Evolutionary conservation across 306 rosid species (phyloP), one percentile per base, ranked within the genome.

Genomic region (Cicer pinnatifidum): DNA sequence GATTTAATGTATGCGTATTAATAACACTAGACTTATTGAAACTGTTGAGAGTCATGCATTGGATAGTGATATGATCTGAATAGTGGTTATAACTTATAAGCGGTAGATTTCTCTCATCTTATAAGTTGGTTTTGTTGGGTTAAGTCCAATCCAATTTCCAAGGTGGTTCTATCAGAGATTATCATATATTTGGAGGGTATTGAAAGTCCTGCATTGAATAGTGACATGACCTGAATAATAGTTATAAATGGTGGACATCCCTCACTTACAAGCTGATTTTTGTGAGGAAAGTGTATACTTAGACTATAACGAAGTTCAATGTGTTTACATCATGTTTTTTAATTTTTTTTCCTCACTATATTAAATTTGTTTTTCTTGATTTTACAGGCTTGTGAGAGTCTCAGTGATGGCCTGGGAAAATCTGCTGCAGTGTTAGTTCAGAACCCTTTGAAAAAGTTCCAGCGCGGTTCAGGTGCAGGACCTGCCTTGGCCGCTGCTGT

Each of bases 391-490:
- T 89, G 62, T 69, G 97, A 94, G 81, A 89, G 95, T 81, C 87
- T 94, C 16, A 88, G 95, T 73, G 91, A 87, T 88, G 98, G 98
- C 75, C 78, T 94, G 75, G 97, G 92, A 76, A 94, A 88, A 84
- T 94, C 98, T 83, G 96, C 98, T 63, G 86, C 97, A 75, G 97
- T 93, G 81, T 83, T 94, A 64, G 95, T 94, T 65, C 90, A 86
- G 76, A 89, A 66, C 50, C 98, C 98, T 60, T 77, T 88, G 83
- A 94, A 89, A 81, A 94, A 84, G 72, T 94, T 80, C 79, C 97
- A 85, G 85, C 91, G 99, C 10, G 99, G 99, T 75, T 89, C 87
- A 69, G 93, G 97, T 54, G 91, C 99, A 4, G 91, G 89, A 56
- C 90, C 97, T 71, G 97, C 96, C 78, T 82, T 94, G 67, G 96